Evolutionary conservation across 2,329 filamentous ascomycete species (phyloP).

Genomic region (Spiromastix sp.): DNA sequence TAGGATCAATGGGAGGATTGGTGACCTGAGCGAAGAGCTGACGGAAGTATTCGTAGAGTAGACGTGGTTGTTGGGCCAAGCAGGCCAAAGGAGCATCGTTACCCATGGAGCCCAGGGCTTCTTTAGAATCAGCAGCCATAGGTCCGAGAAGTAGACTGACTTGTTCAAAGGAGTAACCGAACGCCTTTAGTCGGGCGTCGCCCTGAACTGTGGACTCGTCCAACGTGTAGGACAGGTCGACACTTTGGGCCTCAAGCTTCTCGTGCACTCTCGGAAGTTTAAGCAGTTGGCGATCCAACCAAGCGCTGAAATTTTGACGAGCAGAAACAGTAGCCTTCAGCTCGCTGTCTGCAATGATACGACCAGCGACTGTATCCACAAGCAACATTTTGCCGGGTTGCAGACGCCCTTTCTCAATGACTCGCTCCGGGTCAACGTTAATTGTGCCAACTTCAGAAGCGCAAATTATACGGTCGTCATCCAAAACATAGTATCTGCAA

Average conservation of each 20-base stretch:
- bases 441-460: conserved; percentile 95
- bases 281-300: conserved; percentile 78
- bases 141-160: conserved; percentile 83
- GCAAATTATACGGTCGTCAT: conserved; percentile 94
- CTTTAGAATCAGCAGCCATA: conserved; percentile 96
- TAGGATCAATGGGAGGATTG: conserved; percentile 94
- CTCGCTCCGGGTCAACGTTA: conserved; percentile 74
- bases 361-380: conserved; percentile 80
- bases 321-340: conserved; percentile 80
- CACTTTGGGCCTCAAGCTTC: conserved; percentile 38
- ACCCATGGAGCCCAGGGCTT: conserved; percentile 94
- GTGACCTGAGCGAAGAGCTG: conserved; percentile 97
- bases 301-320: conserved; percentile 76
- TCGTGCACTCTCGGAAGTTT: conserved; percentile 65
- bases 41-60: conserved; percentile 93
- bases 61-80: conserved; percentile 75
- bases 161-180: conserved; percentile 92
- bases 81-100: conserved; percentile 92
- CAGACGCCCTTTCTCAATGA: conserved; percentile 86
- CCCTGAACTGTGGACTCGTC: conserved; percentile 66
- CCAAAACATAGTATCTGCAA: conserved; percentile 93
- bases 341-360: conserved; percentile 89
- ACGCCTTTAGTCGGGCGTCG: conserved; percentile 73
- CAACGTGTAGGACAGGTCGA: conserved; percentile 57
- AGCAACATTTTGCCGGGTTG: conserved; percentile 94